Conservation (phyloP, 805 yeast species). For the Myxozyma udenii region DNA sequence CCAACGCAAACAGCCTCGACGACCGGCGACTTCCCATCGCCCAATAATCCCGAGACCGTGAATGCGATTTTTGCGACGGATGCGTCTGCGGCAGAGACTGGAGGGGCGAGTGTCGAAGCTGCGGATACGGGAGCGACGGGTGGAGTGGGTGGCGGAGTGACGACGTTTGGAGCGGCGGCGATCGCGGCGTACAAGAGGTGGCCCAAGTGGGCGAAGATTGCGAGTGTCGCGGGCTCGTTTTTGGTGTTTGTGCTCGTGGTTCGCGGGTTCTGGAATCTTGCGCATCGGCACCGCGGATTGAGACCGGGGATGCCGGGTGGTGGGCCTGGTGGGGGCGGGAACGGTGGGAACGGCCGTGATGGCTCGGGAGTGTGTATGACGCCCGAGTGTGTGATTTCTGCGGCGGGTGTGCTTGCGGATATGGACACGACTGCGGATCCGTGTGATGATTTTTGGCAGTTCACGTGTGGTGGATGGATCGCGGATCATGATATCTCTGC, state of each 20-base stretch:
- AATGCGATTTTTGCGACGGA: constrained; percentile 23
- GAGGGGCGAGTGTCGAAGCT: background rate
- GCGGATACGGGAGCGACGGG: background rate
- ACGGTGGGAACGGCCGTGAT: constrained; percentile 21
- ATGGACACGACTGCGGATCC: constrained; percentile 23
- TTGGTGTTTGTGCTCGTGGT: constrained; percentile 16
- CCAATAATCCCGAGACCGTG: constrained; percentile 22
- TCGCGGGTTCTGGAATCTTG: constrained; percentile 21
- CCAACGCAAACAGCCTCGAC: constrained; percentile 10
- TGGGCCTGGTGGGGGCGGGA: constrained; percentile 22
- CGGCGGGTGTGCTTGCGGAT: constrained; percentile 27
- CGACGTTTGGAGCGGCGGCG: constrained; percentile 1
- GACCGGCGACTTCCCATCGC: constrained; percentile 23
- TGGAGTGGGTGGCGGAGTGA: background rate
- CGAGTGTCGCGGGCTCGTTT: constrained; percentile 4
- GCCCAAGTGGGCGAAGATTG: constrained; percentile 18
- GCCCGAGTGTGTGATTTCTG: constrained; percentile 24
- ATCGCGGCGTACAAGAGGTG: background rate
- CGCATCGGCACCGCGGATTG: constrained; percentile 6
- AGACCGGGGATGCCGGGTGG: constrained; percentile 24
- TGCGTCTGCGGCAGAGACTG: constrained; percentile 21
- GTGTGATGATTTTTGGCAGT: constrained; percentile 28
- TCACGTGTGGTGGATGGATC: constrained; percentile 28
- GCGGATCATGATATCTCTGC: constrained; percentile 22
- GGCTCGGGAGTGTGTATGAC: constrained; percentile 18